These are phyloP conservation scores for Kwoniella shivajii DNA, from an alignment of 1,284 basidiomycete genomes.

Conservation along the genomic window DNA sequence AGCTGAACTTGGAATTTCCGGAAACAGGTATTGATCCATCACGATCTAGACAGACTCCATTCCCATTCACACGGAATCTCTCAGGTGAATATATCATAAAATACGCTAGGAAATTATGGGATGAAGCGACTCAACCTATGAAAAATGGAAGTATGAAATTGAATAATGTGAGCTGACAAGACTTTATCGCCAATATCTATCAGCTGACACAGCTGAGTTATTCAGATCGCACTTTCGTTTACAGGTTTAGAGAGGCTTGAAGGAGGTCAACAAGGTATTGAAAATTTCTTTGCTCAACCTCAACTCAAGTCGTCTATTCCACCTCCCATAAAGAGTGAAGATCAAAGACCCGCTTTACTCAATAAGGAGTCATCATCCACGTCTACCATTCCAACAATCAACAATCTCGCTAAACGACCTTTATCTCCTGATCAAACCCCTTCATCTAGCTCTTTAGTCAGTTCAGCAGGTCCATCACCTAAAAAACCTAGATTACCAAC, in stretches of 20 bases:
- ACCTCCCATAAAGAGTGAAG: not conserved
- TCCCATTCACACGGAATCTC: slow-evolving; percentile 75
- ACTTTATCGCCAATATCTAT: not conserved
- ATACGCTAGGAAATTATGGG: slow-evolving; percentile 83
- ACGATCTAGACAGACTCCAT: slow-evolving; percentile 76
- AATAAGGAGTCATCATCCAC: not conserved
- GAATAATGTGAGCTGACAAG: slow-evolving; percentile 57
- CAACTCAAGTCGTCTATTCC: not conserved
- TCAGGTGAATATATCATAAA: slow-evolving; percentile 74
- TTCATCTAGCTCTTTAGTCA: not conserved
- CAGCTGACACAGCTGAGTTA: not conserved
- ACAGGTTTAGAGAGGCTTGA: slow-evolving; percentile 79
- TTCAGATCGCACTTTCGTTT: slow-evolving; percentile 70
- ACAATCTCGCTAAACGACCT: slow-evolving; percentile 7
- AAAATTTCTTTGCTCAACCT: slow-evolving; percentile 68
- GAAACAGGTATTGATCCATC: slow-evolving; percentile 65
- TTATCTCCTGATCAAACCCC: not conserved
- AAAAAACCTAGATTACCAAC: slow-evolving; percentile 39
- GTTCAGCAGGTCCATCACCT: slow-evolving; percentile 11
- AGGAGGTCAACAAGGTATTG: slow-evolving; percentile 79
- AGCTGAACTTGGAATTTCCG: slow-evolving; percentile 8
- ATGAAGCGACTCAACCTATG: slow-evolving; percentile 69
- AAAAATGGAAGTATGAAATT: slow-evolving; percentile 62
- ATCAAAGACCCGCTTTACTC: not conserved
- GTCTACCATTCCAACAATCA: not conserved